phyloP scores from a whole-genome alignment of 306 rosid species.

The Myrica gale region DNA sequence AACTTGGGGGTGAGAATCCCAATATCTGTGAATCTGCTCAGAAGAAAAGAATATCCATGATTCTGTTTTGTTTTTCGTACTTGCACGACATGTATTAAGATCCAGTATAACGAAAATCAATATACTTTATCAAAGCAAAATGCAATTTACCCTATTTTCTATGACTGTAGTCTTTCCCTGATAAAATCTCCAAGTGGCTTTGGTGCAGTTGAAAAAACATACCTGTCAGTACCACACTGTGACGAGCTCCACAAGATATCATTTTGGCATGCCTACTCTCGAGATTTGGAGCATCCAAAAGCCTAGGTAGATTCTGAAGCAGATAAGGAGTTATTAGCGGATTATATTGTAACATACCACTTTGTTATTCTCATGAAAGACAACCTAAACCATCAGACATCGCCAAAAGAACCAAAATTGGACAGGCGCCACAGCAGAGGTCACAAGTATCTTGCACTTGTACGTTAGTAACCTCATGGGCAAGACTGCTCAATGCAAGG shows the following conservation, averaged over 20 bases:
- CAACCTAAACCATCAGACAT: neutral
- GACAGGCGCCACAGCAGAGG: neutral
- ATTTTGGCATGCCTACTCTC: slow-evolving; percentile 49
- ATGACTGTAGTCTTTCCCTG: too few relatives aligned
- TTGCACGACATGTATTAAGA: too few relatives aligned
- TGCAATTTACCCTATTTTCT: too few relatives aligned
- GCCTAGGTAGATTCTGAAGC: slow-evolving; percentile 66
- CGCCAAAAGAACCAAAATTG: neutral
- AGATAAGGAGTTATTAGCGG: neutral
- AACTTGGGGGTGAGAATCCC: too few relatives aligned
- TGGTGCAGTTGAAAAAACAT: neutral
- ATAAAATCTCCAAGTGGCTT: neutral
- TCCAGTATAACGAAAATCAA: neutral
- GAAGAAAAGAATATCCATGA: too few relatives aligned
- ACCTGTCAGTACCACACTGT: slow-evolving; percentile 77
- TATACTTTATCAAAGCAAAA: too few relatives aligned
- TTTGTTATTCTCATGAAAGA: neutral
- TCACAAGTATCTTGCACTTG: neutral
- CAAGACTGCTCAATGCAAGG: slow-evolving; percentile 65
- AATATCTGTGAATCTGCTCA: too few relatives aligned
- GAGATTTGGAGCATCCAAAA: slow-evolving; percentile 60
- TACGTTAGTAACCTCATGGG: too few relatives aligned
- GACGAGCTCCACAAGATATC: slow-evolving; percentile 88
- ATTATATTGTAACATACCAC: neutral
- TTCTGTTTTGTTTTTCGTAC: too few relatives aligned